These are phyloP conservation scores for Lenzites betulinus DNA, from an alignment of 768 basidiomycete species.

Conservation along the genomic window DNA sequence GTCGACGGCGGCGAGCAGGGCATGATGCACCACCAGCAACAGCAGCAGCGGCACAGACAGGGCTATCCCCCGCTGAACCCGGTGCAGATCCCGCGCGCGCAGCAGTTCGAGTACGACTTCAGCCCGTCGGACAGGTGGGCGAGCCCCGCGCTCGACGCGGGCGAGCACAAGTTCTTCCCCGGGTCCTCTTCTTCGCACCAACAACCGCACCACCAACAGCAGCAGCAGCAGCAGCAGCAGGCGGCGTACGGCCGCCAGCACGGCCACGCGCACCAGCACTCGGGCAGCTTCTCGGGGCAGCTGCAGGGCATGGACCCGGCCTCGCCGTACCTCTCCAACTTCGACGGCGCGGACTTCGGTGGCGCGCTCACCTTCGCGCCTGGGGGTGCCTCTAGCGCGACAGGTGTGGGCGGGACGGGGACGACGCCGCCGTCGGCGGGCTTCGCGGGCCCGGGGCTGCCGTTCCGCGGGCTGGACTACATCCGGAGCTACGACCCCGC, in stretches of 20 bases:
- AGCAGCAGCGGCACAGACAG: conserved; percentile 23
- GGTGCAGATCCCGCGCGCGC: conserved; percentile 45
- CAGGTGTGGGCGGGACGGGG: conserved; percentile 3
- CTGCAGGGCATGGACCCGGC: conserved; percentile 14
- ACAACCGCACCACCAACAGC: too few relatives aligned
- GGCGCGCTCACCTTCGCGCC: conserved; percentile 9
- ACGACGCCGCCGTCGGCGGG: conserved; percentile 32
- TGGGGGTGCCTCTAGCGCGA: not conserved
- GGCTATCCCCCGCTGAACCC: conserved; percentile 42
- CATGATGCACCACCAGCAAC: conserved; percentile 43
- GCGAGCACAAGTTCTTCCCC: conserved; percentile 29
- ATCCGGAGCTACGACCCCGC: conserved; percentile 73
- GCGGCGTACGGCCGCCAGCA: not conserved
- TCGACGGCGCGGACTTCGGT: conserved; percentile 12
- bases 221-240: conserved; percentile 5
- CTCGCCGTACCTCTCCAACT: conserved; percentile 9
- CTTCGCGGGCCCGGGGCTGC: conserved; percentile 74
- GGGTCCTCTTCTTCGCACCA: too few relatives aligned
- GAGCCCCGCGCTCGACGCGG: conserved; percentile 20
- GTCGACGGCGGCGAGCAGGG: conserved; percentile 56
- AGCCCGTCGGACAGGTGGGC: conserved; percentile 30
- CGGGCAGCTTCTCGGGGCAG: conserved; percentile 17
- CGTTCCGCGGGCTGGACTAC: conserved; percentile 82
- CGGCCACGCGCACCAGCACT: conserved; percentile 16
- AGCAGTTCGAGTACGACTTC: conserved; percentile 53